A percentile compares a stretch with the other conserved stretches of the same genome.
phyloP scores from a whole-genome alignment of 2,329 filamentous ascomycete species.

The Fusarium odoratissimum region DNA sequence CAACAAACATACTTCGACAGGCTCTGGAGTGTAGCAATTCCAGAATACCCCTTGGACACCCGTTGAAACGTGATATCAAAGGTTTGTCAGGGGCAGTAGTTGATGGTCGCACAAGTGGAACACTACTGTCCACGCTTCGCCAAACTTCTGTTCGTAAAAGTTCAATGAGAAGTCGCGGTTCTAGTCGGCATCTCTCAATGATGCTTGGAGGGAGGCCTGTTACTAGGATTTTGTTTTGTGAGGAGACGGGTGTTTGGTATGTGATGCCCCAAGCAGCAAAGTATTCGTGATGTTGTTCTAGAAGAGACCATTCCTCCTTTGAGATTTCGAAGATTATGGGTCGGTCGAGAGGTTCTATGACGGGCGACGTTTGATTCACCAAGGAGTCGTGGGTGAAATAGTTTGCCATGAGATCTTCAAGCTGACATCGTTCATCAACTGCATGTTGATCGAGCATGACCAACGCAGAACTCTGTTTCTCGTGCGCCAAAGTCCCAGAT shows the following conservation, averaged over 20 bases:
- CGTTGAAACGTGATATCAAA: conserved; percentile 73
- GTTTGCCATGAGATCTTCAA: conserved; percentile 75
- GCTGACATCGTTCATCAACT: conserved; percentile 85
- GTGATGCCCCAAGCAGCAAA: conserved; percentile 82
- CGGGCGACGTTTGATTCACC: conserved; percentile 29
- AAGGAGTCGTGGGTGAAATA: conserved; percentile 56
- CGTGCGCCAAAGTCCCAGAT: neutral
- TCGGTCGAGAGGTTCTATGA: conserved; percentile 57
- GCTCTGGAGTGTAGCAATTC: conserved; percentile 81
- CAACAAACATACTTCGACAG: conserved; percentile 69
- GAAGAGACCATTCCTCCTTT: conserved; percentile 66
- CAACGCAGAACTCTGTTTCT: conserved; percentile 62
- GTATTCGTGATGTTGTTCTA: conserved; percentile 63
- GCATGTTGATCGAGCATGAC: conserved; percentile 94
- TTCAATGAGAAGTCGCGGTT: conserved; percentile 78
- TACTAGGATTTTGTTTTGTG: conserved; percentile 58
- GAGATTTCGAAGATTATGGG: conserved; percentile 75
- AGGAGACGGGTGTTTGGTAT: conserved; percentile 60
- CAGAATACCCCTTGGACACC: conserved; percentile 79
- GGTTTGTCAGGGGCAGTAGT: conserved; percentile 23
- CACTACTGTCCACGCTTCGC: conserved; percentile 65
- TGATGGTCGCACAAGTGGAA: conserved; percentile 6
- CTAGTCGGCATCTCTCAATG: conserved; percentile 76
- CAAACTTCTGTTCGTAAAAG: conserved; percentile 81
- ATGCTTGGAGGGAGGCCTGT: conserved; percentile 76